Evolutionary conservation across 2,329 filamentous ascomycete genomes (phyloP).

Genomic region (Microcyclospora tardicrescens): DNA sequence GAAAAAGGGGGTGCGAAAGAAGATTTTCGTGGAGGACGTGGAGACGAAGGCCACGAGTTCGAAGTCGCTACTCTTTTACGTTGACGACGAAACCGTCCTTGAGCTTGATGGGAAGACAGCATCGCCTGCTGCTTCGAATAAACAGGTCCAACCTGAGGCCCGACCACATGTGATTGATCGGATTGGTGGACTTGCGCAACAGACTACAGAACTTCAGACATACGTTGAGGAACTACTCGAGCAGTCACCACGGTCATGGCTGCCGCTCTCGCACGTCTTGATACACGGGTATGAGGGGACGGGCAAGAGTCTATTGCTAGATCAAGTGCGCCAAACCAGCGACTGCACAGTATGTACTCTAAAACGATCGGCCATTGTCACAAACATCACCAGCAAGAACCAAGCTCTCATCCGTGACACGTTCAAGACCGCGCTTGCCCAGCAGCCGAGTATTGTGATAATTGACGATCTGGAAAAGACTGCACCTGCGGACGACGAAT

Average conservation of each 20-base stretch:
- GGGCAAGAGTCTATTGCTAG: constrained; percentile 66
- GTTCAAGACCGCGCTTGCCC: constrained; percentile 55
- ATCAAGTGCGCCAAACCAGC: constrained; percentile 48
- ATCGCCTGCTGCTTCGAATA: no score
- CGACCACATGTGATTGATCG: constrained; percentile 23
- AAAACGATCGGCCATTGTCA: constrained; percentile 27
- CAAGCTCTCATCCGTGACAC: constrained; percentile 44
- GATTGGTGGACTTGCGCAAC: constrained; percentile 55
- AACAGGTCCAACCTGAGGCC: not conserved
- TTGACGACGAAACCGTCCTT: constrained; percentile 12
- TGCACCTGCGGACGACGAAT: constrained; percentile 43
- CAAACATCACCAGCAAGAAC: constrained; percentile 32
- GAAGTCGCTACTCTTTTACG: constrained; percentile 8
- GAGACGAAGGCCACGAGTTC: constrained; percentile 12
- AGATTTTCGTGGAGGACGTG: constrained; percentile 47
- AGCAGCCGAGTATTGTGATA: constrained; percentile 63
- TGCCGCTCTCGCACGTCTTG: constrained; percentile 42
- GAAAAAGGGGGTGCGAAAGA: constrained; percentile 43
- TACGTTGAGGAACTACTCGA: constrained; percentile 36
- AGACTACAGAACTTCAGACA: constrained; percentile 53
- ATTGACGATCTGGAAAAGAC: constrained; percentile 67
- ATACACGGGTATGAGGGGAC: constrained; percentile 74
- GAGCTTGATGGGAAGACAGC: not conserved
- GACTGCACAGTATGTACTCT: constrained; percentile 55
- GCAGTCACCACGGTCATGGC: not conserved